These are phyloP conservation scores for Kodamaea hsintzibuensis DNA, from an alignment of 805 yeast species.

Conservation along the genomic window DNA sequence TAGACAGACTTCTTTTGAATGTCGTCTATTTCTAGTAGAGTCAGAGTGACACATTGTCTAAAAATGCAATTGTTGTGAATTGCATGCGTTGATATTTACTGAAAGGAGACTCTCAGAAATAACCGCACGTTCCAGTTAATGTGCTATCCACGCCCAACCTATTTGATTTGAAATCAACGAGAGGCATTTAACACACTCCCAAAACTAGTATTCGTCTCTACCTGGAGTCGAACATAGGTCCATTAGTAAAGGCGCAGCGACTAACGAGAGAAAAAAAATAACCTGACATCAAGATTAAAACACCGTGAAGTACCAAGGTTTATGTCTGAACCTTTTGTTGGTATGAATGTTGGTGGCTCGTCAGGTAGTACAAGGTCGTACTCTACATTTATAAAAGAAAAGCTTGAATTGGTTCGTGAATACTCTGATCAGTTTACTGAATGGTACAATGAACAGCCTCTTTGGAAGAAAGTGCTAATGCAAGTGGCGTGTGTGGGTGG, in stretches of 20 bases:
- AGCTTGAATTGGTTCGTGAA: conserved; percentile 4
- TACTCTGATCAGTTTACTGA: conserved; percentile 3
- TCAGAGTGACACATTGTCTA: not conserved
- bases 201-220: not conserved
- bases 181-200: not conserved
- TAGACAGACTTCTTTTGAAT: not conserved
- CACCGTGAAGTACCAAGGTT: not conserved
- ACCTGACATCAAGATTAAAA: not conserved
- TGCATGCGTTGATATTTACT: not conserved
- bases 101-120: not conserved
- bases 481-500: conserved; percentile 20
- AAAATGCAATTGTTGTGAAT: not conserved
- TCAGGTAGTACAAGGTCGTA: not conserved
- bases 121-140: not conserved
- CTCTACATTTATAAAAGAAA: conserved; percentile 9
- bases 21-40: not conserved
- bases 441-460: conserved; percentile 22
- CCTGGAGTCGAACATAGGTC: not conserved
- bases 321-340: not conserved
- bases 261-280: not conserved
- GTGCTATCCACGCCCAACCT: not conserved
- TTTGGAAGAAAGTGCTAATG: conserved; percentile 13
- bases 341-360: not conserved
- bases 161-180: not conserved
- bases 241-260: not conserved